A percentile compares a stretch with the other conserved stretches of the same genome.
Evolutionary conservation across 176 grass and related monocot species (phyloP).

Genomic region (Zea luxurians): DNA sequence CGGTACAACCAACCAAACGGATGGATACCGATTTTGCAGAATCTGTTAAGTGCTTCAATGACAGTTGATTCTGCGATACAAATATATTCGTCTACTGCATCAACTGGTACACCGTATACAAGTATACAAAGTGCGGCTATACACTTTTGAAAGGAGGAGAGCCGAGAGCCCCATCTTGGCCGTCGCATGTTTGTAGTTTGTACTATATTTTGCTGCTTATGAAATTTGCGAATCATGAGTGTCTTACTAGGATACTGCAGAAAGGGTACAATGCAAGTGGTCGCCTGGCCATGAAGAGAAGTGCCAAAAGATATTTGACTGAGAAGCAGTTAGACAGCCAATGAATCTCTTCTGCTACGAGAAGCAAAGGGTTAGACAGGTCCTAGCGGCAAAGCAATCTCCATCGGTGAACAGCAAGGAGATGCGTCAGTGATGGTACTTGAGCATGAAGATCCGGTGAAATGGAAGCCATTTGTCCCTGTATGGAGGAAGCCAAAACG

Average conservation of each 20-base stretch:
- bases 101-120: no score
- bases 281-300: slow-evolving; percentile 43
- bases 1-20: no score
- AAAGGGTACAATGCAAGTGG: slow-evolving; percentile 57
- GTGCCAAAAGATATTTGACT: slow-evolving; percentile 51
- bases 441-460: slow-evolving; percentile 38
- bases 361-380: slow-evolving; percentile 42
- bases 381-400: slow-evolving; percentile 26
- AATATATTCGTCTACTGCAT: no score
- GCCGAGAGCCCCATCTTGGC: no score
- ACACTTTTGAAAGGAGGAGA: no score
- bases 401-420: background rate
- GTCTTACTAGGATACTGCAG: slow-evolving; percentile 32
- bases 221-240: slow-evolving; percentile 24
- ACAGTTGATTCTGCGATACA: no score
- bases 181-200: slow-evolving; percentile 13
- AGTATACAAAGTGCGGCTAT: no score
- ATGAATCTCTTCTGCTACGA: slow-evolving; percentile 48
- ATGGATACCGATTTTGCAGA: no score
- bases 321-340: slow-evolving; percentile 44
- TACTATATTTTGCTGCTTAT: slow-evolving; percentile 19
- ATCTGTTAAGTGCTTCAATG: no score
- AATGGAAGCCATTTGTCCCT: slow-evolving; percentile 52
- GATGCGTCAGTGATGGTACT: slow-evolving; percentile 7
- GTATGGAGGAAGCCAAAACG: slow-evolving; percentile 46